Percentiles rank a stretch among this genome's conserved stretches.
phyloP scores from a whole-genome alignment of 345 rosid species.

The Turnera subulata region DNA sequence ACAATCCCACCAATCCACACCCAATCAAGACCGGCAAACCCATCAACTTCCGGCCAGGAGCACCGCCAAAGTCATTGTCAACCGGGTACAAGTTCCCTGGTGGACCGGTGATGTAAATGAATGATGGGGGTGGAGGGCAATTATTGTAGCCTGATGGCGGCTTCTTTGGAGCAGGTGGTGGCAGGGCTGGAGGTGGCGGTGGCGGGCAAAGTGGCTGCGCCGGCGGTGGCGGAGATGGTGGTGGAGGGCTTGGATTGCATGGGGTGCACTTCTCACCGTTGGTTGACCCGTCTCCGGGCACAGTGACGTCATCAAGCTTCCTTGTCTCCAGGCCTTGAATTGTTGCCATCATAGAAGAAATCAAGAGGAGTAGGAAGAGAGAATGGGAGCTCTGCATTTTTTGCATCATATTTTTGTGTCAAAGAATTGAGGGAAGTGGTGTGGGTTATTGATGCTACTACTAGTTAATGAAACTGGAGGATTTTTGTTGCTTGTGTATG shows the following conservation, averaged over 20 bases:
- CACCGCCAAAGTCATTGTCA: constrained; percentile 35
- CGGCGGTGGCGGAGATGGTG: constrained; percentile 45
- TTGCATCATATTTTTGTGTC: not conserved
- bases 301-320: constrained; percentile 28
- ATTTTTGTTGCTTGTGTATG: not conserved
- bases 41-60: constrained; percentile 18
- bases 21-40: constrained; percentile 32
- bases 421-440: too few relatives aligned
- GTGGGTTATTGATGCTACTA: too few relatives aligned
- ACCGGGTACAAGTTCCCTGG: constrained; percentile 58
- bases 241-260: constrained; percentile 48
- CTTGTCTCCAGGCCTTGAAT: constrained; percentile 21
- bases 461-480: not conserved
- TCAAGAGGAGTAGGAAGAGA: constrained; percentile 12
- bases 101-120: constrained; percentile 55
- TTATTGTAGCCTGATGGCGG: constrained; percentile 23
- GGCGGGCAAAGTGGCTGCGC: constrained; percentile 26
- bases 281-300: constrained; percentile 12
- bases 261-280: constrained; percentile 46
- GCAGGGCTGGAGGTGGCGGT: constrained; percentile 35
- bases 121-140: constrained; percentile 51
- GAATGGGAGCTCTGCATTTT: constrained; percentile 1
- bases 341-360: constrained; percentile 6
- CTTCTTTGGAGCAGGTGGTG: constrained; percentile 28
- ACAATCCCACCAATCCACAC: constrained; percentile 30